Evolutionary conservation across 73 alveolate genomes (phyloP).

Genomic region (Paramecium sonneborni): DNA sequence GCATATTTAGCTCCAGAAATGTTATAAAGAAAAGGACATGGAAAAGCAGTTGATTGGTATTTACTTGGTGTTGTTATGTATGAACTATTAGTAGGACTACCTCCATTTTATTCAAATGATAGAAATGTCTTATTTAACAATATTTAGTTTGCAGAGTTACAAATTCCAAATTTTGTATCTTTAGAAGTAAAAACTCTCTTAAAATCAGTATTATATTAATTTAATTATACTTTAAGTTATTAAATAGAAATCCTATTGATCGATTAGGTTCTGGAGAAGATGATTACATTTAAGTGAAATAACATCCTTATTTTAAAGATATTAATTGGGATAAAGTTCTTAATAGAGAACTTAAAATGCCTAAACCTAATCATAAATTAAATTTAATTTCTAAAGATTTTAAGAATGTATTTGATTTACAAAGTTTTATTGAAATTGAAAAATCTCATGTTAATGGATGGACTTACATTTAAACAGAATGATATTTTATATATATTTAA

Average conservation of each 20-base stretch:
- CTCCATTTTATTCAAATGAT: conserved; percentile 91
- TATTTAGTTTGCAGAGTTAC: conserved; percentile 69
- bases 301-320: background rate
- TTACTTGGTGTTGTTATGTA: conserved; percentile 93
- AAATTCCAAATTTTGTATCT: background rate
- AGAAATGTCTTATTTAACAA: conserved; percentile 80
- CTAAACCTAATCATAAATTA: background rate
- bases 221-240: background rate
- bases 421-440: too few relatives aligned
- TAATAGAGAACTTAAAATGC: background rate
- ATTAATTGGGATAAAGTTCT: background rate
- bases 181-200: background rate
- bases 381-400: background rate
- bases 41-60: conserved; percentile 98
- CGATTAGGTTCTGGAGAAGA: background rate
- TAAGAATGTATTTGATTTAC: background rate
- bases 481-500: too few relatives aligned
- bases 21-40: conserved; percentile 95
- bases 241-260: background rate
- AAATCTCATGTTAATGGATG: too few relatives aligned
- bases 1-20: conserved; percentile 98
- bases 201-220: background rate
- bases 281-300: background rate
- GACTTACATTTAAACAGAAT: too few relatives aligned
- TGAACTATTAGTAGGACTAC: conserved; percentile 95